Evolutionary conservation across 2,329 filamentous ascomycete species (phyloP), one percentile per base, ranked within the genome.

Genomic region (Phoma herbarum): DNA sequence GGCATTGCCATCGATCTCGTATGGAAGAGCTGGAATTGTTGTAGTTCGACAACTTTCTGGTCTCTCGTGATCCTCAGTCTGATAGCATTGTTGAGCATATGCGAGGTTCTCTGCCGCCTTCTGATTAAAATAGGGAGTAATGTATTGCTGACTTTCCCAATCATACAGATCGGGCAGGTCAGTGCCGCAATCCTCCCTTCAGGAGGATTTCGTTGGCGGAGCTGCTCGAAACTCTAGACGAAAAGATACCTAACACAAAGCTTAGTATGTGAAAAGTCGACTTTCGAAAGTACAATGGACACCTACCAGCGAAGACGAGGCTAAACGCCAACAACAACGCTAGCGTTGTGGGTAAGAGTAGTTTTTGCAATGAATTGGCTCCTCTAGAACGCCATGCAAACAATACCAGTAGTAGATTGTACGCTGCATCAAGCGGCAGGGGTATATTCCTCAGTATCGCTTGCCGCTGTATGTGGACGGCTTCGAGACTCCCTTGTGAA

Each of bases 221-320:
- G 14, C 63, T 57, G 14, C 70, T 71, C 2, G 72, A 68, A 33
- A 78, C 65, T 14, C 67, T 66, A 0, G 74, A 75, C 1, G 75
- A 76, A 49, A 77, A 73, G 5, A 77, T 63, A 49, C 72, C 69
- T 29, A n/a, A n/a, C n/a, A n/a, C n/a, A n/a, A n/a, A n/a, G n/a
- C n/a, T n/a, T n/a, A n/a, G n/a, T n/a, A n/a, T n/a, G n/a, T n/a
- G n/a, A n/a, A n/a, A n/a, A n/a, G n/a, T n/a, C n/a, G n/a, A n/a
- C n/a, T n/a, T n/a, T n/a, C n/a, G n/a, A n/a, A n/a, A n/a, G n/a
- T n/a, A n/a, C n/a, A n/a, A n/a, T n/a, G n/a, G n/a, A n/a, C n/a
- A n/a, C n/a, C n/a, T 43, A 56, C 52, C 53, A 18, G 53, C 53
- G 16, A 56, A n/a, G 4, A 50, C 45, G 22, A 51, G 51, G 16